A percentile compares a stretch with the other conserved stretches of the same genome.
These are phyloP conservation scores for Cytospora piceae DNA, from an alignment of 2,329 filamentous ascomycete genomes.

Conservation along the genomic window DNA sequence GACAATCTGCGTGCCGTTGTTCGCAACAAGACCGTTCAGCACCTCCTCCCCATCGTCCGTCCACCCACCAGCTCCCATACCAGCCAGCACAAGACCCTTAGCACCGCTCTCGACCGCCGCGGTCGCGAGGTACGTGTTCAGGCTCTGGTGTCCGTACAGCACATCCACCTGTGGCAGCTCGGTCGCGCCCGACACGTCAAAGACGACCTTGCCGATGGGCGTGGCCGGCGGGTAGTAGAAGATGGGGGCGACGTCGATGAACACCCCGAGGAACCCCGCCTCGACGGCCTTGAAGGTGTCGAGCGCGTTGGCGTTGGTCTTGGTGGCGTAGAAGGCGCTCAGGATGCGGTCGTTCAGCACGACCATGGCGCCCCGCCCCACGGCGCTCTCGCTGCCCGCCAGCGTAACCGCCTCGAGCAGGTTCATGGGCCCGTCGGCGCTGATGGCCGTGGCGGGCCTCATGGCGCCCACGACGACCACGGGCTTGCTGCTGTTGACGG, in stretches of 20 bases:
- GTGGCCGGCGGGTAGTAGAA: constrained; percentile 61
- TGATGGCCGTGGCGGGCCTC: constrained; percentile 64
- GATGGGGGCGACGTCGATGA: constrained; percentile 60
- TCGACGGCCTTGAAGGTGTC: constrained; percentile 65
- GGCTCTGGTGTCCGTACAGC: constrained; percentile 58
- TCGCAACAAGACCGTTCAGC: constrained; percentile 49
- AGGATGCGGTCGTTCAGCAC: constrained; percentile 66
- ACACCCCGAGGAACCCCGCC: constrained; percentile 59
- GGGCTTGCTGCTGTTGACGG: constrained; percentile 60
- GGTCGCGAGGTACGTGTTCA: constrained; percentile 51
- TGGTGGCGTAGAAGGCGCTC: constrained; percentile 61
- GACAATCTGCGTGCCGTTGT: constrained; percentile 53
- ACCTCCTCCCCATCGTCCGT: constrained; percentile 44
- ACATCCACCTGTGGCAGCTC: constrained; percentile 59
- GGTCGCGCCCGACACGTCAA: constrained; percentile 42
- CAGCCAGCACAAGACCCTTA: constrained; percentile 58
- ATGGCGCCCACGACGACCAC: constrained; percentile 65
- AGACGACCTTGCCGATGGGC: constrained; percentile 51
- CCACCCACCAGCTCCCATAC: constrained; percentile 58
- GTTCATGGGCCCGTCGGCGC: constrained; percentile 66
- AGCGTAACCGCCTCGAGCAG: constrained; percentile 63
- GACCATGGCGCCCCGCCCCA: constrained; percentile 60
- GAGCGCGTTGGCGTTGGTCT: constrained; percentile 65
- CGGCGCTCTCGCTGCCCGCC: constrained; percentile 50
- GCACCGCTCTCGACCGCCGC: constrained; percentile 55